phyloP scores from a whole-genome alignment of 179 eudicot species.

The Silene noctiflora region DNA sequence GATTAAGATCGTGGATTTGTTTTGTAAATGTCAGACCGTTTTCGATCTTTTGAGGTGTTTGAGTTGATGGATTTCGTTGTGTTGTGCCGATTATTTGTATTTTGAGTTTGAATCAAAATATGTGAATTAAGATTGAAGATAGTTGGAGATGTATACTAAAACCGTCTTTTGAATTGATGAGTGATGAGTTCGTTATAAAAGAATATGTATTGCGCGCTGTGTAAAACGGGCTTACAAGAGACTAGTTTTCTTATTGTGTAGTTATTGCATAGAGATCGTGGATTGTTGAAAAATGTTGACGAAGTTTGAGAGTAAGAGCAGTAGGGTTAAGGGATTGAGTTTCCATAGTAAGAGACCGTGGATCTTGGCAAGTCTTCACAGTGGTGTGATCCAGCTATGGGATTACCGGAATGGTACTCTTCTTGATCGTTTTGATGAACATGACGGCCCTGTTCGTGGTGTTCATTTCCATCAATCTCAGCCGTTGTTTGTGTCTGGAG shows the following conservation, averaged over 20 bases:
- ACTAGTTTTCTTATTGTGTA: no score
- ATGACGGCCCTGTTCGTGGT: conserved; percentile 94
- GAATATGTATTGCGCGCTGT: no score
- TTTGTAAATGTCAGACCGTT: no score
- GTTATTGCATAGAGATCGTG: no score
- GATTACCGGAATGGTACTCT: conserved; percentile 91
- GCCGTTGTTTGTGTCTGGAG: conserved; percentile 84
- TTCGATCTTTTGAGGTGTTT: background rate
- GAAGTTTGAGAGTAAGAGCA: conserved; percentile 84
- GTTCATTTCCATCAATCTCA: conserved; percentile 78
- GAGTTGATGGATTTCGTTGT: background rate
- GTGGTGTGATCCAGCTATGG: conserved; percentile 91
- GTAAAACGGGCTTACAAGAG: no score
- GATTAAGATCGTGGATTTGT: conserved; percentile 1
- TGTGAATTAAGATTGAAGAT: conserved; percentile 4
- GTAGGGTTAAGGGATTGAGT: conserved; percentile 79
- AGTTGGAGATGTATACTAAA: no score
- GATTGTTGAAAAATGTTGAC: conserved; percentile 58
- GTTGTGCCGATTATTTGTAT: background rate
- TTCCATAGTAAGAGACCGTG: conserved; percentile 79
- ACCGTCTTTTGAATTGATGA: no score
- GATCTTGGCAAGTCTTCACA: conserved; percentile 83
- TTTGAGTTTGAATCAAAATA: background rate
- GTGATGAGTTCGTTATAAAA: no score
- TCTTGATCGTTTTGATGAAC: conserved; percentile 81